Conservation (phyloP, 2,329 filamentous ascomycete genomes). For the Myriangium duriaei region DNA sequence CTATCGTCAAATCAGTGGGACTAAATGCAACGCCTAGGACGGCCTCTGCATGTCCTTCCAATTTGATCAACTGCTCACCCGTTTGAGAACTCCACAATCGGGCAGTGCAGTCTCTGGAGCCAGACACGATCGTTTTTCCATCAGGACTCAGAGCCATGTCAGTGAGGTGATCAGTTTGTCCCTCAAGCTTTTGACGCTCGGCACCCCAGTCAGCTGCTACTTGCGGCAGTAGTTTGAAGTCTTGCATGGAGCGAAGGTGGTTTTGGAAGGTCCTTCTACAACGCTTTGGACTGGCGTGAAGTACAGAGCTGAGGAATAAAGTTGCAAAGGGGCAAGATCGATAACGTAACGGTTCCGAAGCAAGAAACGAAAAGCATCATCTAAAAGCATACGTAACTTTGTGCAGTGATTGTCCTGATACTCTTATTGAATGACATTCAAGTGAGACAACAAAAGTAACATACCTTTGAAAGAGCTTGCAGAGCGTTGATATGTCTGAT, state of each 20-base stretch:
- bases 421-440: neutral
- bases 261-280: constrained; percentile 17
- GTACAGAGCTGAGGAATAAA: constrained; percentile 23
- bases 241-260: constrained; percentile 1
- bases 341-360: constrained; percentile 19
- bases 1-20: neutral
- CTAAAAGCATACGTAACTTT: constrained; percentile 13
- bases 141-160: neutral
- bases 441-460: no score
- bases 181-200: neutral
- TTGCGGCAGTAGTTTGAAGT: neutral
- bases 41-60: neutral
- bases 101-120: neutral
- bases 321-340: constrained; percentile 23
- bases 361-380: constrained; percentile 23
- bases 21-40: neutral
- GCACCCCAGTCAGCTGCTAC: neutral
- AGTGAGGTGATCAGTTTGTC: neutral
- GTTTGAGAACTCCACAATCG: neutral
- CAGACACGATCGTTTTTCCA: neutral
- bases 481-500: neutral
- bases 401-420: neutral
- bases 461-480: neutral
- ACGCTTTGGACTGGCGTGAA: constrained; percentile 21
- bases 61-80: neutral